These are phyloP conservation scores for Mycena venus DNA, from an alignment of 768 basidiomycete species.

Conservation along the genomic window DNA sequence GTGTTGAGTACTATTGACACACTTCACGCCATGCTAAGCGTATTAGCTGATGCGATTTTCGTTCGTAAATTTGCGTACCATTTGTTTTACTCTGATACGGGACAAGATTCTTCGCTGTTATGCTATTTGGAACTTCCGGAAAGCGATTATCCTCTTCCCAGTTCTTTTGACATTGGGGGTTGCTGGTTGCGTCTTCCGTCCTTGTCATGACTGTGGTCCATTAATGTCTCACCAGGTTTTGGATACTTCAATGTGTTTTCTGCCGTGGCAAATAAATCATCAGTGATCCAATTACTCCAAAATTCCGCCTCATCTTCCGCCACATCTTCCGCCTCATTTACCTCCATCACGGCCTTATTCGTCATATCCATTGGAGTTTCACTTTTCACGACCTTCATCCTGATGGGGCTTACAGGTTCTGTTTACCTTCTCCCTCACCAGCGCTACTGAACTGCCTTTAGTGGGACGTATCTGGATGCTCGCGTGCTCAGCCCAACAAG, in stretches of 20 bases:
- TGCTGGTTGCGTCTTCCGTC: background rate
- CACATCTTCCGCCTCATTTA: too few species aligned
- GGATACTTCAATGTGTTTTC: background rate
- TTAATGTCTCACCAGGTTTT: background rate
- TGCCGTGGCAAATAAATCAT: too few species aligned
- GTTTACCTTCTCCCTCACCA: too few species aligned
- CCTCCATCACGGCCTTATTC: background rate
- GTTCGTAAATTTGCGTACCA: background rate
- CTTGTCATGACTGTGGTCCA: too few species aligned
- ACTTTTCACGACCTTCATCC: background rate
- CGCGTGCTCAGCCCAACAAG: background rate
- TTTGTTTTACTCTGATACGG: too few species aligned
- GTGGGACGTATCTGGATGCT: constrained; percentile 7
- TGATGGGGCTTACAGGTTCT: background rate
- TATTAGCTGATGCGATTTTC: background rate
- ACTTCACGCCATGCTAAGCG: background rate
- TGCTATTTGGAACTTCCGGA: background rate
- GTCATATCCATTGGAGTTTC: background rate
- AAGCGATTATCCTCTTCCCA: background rate
- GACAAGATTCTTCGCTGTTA: background rate
- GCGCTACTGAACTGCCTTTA: background rate
- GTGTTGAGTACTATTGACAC: background rate
- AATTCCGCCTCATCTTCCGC: too few species aligned
- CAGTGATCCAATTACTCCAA: too few species aligned
- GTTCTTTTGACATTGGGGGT: background rate